Base-by-base conservation (phyloP, 345 rosid genomes). In the Moringa oleifera region DNA sequence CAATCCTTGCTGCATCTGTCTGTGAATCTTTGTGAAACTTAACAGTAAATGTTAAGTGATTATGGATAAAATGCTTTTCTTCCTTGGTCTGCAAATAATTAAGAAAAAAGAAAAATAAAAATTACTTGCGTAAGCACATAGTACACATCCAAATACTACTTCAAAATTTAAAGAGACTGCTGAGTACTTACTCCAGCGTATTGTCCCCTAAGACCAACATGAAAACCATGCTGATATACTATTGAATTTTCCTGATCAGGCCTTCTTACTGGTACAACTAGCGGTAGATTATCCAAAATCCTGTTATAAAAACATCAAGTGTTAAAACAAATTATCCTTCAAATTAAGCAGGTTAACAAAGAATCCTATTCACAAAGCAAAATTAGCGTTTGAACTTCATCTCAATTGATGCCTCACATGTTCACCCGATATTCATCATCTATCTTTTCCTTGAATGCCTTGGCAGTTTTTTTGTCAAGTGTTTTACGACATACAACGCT, bases 351-450 rank as follows among this genome's bases (percentile, higher is more conserved):
- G 47, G 47, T 41, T 7, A 7, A 1, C 1, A 11, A 4, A 15
- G 47, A 2, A 2, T 28, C 5, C 33, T 28, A 28, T 28, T 28
- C 33, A 3, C 0, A 17, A 1, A 0, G n/a, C 0, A 20, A 25
- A n/a, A 21, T 49, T 33, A 41, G 62, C 50, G 61, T 20, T 50
- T 23, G 47, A 19, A 20, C 19, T 6, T 18, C 25, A 50, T 16
- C 18, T 8, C 20, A 52, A 52, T 13, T 23, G 69, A 41, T 49
- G 51, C 57, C 85, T 73, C 71, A 87, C 95, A 90, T 90, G 69
- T 89, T 89, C 20, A 85, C 96, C 19, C 88, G 81, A 67, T 92
- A 92, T 47, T 92, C 98, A 66, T 92, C 96, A 15, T 80, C 70
- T 19, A 89, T 89, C 81, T 87, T 91, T 64, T 89, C 96, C 77